Base-by-base conservation (phyloP, 805 yeast genomes). In the Yarrowia divulgata region DNA sequence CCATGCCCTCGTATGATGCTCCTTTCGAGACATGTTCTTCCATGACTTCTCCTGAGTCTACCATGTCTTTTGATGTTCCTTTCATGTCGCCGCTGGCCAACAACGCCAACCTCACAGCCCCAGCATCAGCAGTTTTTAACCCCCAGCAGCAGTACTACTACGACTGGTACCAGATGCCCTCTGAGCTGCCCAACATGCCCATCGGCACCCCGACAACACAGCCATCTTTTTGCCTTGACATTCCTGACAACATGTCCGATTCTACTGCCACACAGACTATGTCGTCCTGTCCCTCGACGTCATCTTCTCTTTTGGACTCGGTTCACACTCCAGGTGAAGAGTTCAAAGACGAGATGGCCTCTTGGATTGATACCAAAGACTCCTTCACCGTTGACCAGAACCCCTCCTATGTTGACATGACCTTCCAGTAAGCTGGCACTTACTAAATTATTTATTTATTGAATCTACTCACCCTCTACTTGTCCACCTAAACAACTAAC, bases 261-360 rank as follows among this genome's bases (percentile, higher is more conserved):
- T 60, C 66, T 16, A 60, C 66, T 7, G 64, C 64, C 50, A 42
- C 66, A 18, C 42, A 60, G 14, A 40, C 32, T 3, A 43, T 60
- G 50, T 60, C 64, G 5, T 54, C 62, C 13, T 60, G 66, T 16
- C 52, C 10, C 13, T 43, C 52, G 42, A 13, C 66, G 50, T 43
- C 66, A 45, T 60, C 66, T 13, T 60, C 66, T 45, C 66, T 60
- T 18, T 19, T 60, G 52, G 66, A 60, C 66, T 57, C 64, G 48
- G 52, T 43, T 60, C 66, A 60, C 52, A 43, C 66, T 43, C 66
- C 66, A 4, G 52, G 66, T 34, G 66, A 60, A 34, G 52, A 60
- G 57, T 63, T 63, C 57, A 63, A 39, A 8, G 68, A 63, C n/a
- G 68, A 63, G 48, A 63, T 63, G 68, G 68, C 68, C 12, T 63